Conservation (phyloP, 2,329 filamentous ascomycete genomes). For the Ceratocystis albifundus region DNA sequence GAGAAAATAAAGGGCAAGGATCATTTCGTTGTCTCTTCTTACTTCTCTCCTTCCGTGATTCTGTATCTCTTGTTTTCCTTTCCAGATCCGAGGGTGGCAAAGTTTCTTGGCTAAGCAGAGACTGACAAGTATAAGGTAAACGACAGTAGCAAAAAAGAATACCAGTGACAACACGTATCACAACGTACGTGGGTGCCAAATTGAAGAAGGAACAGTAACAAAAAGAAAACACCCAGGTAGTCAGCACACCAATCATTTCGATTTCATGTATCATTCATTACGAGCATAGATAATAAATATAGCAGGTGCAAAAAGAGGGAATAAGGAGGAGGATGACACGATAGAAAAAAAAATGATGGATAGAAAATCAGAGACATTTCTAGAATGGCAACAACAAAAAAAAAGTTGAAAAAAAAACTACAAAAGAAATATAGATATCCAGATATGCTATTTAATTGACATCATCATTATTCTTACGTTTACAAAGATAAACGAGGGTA, state of each 20-base stretch:
- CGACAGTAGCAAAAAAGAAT: background rate
- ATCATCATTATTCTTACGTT: background rate
- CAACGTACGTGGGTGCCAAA: too few species aligned
- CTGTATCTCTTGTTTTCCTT: background rate
- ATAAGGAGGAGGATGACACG: background rate
- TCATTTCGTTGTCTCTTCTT: background rate
- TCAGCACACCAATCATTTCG: too few species aligned
- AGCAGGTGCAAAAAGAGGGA: background rate
- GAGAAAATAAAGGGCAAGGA: conserved; percentile 12
- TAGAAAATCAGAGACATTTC: background rate
- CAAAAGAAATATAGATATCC: background rate
- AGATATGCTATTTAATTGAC: background rate
- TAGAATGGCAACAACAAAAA: conserved; percentile 4
- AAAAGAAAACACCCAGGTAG: background rate
- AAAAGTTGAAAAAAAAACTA: too few species aligned
- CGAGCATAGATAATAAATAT: background rate
- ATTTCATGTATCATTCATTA: too few species aligned
- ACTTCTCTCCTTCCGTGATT: too few species aligned
- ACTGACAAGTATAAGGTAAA: background rate
- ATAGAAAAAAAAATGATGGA: background rate
- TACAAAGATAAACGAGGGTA: background rate
- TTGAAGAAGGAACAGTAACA: background rate
- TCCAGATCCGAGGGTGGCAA: background rate
- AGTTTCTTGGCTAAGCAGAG: background rate
- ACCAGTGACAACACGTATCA: background rate